Evolutionary conservation across 2,329 filamentous ascomycete genomes (phyloP).

Genomic region (Ceratocystis cubensis): DNA sequence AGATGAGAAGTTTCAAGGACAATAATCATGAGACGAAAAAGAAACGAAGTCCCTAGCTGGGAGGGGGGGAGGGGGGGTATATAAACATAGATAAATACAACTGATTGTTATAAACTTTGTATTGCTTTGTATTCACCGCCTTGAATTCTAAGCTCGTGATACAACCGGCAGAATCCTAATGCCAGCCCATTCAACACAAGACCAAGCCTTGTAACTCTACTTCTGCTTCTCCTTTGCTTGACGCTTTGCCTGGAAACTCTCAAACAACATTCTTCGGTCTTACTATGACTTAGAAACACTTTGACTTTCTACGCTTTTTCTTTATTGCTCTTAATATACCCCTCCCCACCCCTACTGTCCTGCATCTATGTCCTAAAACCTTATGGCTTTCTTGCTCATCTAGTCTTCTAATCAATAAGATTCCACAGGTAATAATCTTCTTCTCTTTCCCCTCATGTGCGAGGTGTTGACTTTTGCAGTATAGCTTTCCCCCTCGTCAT

Average conservation of each 20-base stretch:
- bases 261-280: not conserved
- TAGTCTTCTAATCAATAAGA: not conserved
- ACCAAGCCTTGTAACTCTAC: too few species aligned
- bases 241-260: constrained; percentile 1
- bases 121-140: constrained; percentile 12
- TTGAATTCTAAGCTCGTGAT: constrained; percentile 16
- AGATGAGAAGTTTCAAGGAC: constrained; percentile 7
- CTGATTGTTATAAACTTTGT: not conserved
- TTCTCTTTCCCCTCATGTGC: not conserved
- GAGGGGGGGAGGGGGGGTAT: not conserved
- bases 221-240: not conserved
- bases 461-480: not conserved
- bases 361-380: not conserved
- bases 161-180: constrained; percentile 19
- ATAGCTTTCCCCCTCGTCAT: not conserved
- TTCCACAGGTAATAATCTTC: not conserved
- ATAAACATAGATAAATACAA: not conserved
- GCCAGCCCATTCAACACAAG: constrained; percentile 1
- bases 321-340: constrained; percentile 6
- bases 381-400: not conserved
- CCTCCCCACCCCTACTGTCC: not conserved
- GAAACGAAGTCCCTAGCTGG: not conserved
- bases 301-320: not conserved
- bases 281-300: not conserved
- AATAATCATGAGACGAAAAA: constrained; percentile 9